Evolutionary conservation across 2,329 filamentous ascomycete genomes (phyloP), one percentile per base, ranked within the genome.

Genomic region (Ceratocystis papillata): DNA sequence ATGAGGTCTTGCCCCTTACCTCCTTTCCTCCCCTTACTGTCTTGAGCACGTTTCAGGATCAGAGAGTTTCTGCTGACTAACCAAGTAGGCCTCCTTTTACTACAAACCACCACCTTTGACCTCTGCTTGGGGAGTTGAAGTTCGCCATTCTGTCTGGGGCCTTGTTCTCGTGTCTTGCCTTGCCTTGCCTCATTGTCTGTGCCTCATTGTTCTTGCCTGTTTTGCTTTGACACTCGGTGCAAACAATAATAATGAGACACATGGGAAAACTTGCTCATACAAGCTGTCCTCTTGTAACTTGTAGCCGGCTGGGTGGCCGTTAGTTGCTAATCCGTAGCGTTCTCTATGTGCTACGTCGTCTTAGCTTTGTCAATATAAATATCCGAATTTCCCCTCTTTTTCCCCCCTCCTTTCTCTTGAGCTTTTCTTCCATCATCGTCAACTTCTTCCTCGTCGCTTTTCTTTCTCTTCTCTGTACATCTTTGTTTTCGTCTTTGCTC

Each of bases 41-140:
- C 50, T 60, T 65, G 63, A 65, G 63, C 63, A 65, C 22, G 63
- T 65, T 65, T 65, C 41, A 65, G 53, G 15, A 22, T 20, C 46
- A 50, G 8, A 50, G 20, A 25, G 46, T 50, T 22, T 25, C 22
- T 37, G 61, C 61, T 50, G 44, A 63, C 61, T 63, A 48, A 63
- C 48, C 61, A 37, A 10, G 10, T 7, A 8, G 3, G 33, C 33
- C 33, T 12, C 33, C 33, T 37, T 12, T 12, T 12, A 37, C 33
- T 37, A 30, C 28, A 37, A 37, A 37, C 33, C 53, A 22, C 22
- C 20, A 15, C 28, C 12, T 62, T 25, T 10, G 25, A 3, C 2
- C 25, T 30, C 12, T 12, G 6, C 22, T 55, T 15, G 33, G 10
- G 2, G 10, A 37, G 10, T 37, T 37, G 33, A 33, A 37, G 33